phyloP scores from a whole-genome alignment of 495 filamentous ascomycete species.

The Trichoderma parareesei region DNA sequence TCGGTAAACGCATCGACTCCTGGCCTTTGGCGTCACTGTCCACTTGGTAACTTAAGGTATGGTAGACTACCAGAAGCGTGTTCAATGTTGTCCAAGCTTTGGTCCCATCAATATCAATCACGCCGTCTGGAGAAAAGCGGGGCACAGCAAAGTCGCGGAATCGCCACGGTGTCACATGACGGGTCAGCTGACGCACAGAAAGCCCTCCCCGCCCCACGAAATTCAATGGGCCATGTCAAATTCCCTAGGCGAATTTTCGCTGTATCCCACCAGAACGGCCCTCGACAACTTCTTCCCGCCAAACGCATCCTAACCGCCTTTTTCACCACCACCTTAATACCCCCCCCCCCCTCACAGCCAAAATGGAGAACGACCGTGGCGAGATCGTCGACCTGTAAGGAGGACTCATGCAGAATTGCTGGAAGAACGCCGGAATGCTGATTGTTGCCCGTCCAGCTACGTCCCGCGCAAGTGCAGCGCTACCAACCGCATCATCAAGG shows the following conservation, averaged over 20 bases:
- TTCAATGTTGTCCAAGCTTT: background rate
- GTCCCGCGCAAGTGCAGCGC: conserved; percentile 97
- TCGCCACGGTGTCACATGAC: conserved; percentile 13
- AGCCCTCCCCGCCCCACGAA: conserved; percentile 14
- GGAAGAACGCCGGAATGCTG: conserved; percentile 10
- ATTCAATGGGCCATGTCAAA: conserved; percentile 17
- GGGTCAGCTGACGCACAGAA: conserved; percentile 12
- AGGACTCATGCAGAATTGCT: conserved; percentile 13
- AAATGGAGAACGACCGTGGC: conserved; percentile 43
- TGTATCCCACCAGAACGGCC: conserved; percentile 13
- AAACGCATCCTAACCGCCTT: conserved; percentile 16
- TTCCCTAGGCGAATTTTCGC: conserved; percentile 9
- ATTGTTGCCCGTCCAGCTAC: conserved; percentile 54
- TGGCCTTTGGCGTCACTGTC: too few relatives aligned
- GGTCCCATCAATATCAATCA: too few relatives aligned
- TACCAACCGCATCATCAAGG: conserved; percentile 97
- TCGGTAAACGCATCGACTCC: too few relatives aligned
- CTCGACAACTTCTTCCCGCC: background rate
- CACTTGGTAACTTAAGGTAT: background rate
- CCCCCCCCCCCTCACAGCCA: conserved; percentile 23
- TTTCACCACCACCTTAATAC: conserved; percentile 18
- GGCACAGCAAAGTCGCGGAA: conserved; percentile 13
- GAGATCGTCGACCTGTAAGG: conserved; percentile 97
- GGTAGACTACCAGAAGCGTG: too few relatives aligned
- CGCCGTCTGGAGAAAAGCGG: conserved; percentile 2